Percentiles rank a stretch among this genome's conserved stretches.
Conservation (phyloP, 169 alveolate genomes). For the Theileria luwenshuni region DNA sequence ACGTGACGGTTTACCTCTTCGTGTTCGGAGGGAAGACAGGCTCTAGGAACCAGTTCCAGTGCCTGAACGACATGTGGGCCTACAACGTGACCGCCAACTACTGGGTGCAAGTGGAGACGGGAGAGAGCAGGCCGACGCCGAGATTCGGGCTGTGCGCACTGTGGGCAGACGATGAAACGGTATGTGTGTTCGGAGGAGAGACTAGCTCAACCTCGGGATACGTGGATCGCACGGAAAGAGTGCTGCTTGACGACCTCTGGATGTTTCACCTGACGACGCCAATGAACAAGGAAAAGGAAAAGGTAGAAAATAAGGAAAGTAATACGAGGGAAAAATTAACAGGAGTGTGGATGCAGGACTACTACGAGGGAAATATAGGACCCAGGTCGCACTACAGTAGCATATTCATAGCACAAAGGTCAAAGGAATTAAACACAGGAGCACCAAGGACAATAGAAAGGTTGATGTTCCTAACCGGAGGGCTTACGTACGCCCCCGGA, state of each 20-base stretch:
- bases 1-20: constrained; percentile 58
- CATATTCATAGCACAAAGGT: constrained; percentile 84
- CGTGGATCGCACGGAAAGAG: constrained; percentile 71
- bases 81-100: constrained; percentile 74
- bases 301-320: constrained; percentile 2
- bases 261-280: constrained; percentile 60
- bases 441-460: constrained; percentile 81
- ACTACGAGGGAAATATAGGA: constrained; percentile 81
- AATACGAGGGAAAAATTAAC: constrained; percentile 44
- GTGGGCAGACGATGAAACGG: constrained; percentile 85
- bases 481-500: constrained; percentile 74
- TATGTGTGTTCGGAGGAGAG: constrained; percentile 88
- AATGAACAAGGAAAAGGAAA: not conserved
- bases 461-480: constrained; percentile 77
- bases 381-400: constrained; percentile 84
- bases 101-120: constrained; percentile 84
- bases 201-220: constrained; percentile 59
- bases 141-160: constrained; percentile 85
- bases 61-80: constrained; percentile 88
- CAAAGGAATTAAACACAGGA: constrained; percentile 77
- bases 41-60: constrained; percentile 42
- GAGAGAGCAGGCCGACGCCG: constrained; percentile 80
- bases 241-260: constrained; percentile 84
- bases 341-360: constrained; percentile 82
- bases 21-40: constrained; percentile 85